Percentiles rank a stretch among this genome's conserved stretches.
Conservation (phyloP, 371 early-diverging fungal genomes). For the Synchytrium microbalum region DNA sequence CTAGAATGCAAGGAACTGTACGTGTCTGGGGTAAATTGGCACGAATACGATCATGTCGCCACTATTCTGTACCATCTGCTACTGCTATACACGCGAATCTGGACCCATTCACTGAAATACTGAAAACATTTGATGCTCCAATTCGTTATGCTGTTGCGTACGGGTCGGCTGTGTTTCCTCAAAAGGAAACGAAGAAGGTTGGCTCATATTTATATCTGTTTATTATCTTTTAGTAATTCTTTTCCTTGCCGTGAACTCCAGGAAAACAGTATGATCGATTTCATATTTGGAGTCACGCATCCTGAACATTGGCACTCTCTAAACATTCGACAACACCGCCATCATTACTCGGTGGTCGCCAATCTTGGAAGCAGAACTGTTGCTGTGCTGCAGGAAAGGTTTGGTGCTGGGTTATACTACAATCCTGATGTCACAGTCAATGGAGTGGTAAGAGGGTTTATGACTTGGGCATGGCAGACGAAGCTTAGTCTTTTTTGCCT, state of each 20-base stretch:
- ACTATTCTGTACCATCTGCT: no score
- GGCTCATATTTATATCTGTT: background rate
- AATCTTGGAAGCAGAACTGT: conserved; percentile 64
- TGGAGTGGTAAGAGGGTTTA: conserved; percentile 55
- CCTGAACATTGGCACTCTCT: conserved; percentile 94
- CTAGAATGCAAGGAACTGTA: no score
- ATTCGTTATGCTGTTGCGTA: conserved; percentile 84
- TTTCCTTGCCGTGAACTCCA: background rate
- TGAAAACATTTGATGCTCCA: conserved; percentile 32
- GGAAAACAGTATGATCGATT: conserved; percentile 66
- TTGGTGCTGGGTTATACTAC: conserved; percentile 92
- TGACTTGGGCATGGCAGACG: background rate
- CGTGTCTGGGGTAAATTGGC: no score
- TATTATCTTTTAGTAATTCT: background rate
- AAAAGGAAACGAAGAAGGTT: conserved; percentile 60
- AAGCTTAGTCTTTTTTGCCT: background rate
- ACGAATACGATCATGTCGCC: no score
- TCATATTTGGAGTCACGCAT: conserved; percentile 93
- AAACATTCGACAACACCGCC: conserved; percentile 80
- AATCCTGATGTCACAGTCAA: conserved; percentile 86
- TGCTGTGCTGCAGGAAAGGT: conserved; percentile 64
- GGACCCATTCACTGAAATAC: conserved; percentile 5
- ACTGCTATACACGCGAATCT: background rate
- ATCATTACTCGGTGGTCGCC: conserved; percentile 79
- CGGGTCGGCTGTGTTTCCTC: conserved; percentile 89